These are phyloP conservation scores for Globisporangium canariense DNA, from an alignment of 352 stramenopile genomes.

Conservation along the genomic window DNA sequence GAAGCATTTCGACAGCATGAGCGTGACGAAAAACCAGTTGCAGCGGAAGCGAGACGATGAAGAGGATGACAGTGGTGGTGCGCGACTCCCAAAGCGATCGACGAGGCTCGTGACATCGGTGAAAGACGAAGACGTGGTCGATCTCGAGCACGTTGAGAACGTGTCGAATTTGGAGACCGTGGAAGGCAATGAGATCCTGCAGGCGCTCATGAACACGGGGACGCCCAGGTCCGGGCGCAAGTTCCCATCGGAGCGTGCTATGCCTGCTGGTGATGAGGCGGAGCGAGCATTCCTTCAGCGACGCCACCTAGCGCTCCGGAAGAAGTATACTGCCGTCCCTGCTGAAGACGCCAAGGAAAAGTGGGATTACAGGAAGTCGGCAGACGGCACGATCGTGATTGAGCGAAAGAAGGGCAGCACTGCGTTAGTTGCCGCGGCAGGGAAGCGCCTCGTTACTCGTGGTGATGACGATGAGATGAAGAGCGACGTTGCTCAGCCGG, in stretches of 20 bases:
- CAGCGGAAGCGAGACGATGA: conserved; percentile 12
- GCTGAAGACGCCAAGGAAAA: conserved; percentile 18
- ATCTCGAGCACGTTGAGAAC: conserved; percentile 35
- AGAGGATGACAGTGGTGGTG: conserved; percentile 8
- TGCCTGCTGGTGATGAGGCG: conserved; percentile 44
- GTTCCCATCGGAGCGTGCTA: conserved; percentile 48
- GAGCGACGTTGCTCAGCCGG: background rate
- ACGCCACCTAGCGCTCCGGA: conserved; percentile 38
- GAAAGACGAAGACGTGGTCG: conserved; percentile 36
- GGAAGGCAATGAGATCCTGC: conserved; percentile 60
- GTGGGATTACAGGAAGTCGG: conserved; percentile 18
- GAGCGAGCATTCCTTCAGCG: conserved; percentile 45
- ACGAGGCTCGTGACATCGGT: conserved; percentile 14
- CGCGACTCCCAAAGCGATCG: conserved; percentile 12
- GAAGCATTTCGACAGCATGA: conserved; percentile 23
- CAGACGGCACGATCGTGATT: conserved; percentile 13
- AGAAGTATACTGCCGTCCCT: conserved; percentile 31
- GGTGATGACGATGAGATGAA: background rate
- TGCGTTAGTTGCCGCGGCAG: background rate
- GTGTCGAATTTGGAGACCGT: conserved; percentile 49
- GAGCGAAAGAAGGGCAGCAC: conserved; percentile 18
- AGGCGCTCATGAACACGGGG: conserved; percentile 36
- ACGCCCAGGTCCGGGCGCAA: conserved; percentile 40
- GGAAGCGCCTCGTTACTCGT: background rate
- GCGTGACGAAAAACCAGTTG: conserved; percentile 12